These are phyloP conservation scores for Austroboletus eburneus DNA, from an alignment of 768 basidiomycete genomes.

Conservation along the genomic window DNA sequence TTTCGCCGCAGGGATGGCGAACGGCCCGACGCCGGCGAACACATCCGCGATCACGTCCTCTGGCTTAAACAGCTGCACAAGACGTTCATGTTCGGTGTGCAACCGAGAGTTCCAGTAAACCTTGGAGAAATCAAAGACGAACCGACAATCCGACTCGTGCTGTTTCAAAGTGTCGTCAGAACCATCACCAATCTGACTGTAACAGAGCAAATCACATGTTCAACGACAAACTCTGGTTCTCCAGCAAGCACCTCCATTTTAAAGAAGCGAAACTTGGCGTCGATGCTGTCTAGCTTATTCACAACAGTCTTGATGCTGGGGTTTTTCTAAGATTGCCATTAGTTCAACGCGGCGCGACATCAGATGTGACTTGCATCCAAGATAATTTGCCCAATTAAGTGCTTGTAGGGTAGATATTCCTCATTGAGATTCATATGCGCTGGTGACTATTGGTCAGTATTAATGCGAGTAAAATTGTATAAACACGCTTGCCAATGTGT, in stretches of 20 bases:
- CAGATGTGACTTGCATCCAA: constrained; percentile 62
- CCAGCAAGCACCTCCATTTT: constrained; percentile 97
- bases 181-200: not conserved
- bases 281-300: constrained; percentile 88
- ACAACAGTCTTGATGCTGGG: constrained; percentile 79
- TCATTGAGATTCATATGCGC: constrained; percentile 90
- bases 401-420: constrained; percentile 88
- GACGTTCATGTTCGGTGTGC: constrained; percentile 84
- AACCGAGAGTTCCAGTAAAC: constrained; percentile 99
- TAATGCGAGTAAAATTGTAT: not conserved
- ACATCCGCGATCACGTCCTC: constrained; percentile 87
- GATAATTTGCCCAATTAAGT: constrained; percentile 87
- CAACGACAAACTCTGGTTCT: constrained; percentile 79
- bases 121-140: constrained; percentile 89
- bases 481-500: constrained; percentile 72
- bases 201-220: constrained; percentile 58
- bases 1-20: constrained; percentile 89
- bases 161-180: constrained; percentile 28
- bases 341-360: constrained; percentile 1
- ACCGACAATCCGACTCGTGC: constrained; percentile 82
- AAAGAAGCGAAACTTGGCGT: constrained; percentile 86
- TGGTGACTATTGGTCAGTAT: constrained; percentile 29
- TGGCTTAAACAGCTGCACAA: constrained; percentile 69
- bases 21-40: constrained; percentile 97
- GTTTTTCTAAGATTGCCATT: constrained; percentile 67